Evolutionary conservation across 345 rosid species (phyloP).

Genomic region (Arabis hirsuta): DNA sequence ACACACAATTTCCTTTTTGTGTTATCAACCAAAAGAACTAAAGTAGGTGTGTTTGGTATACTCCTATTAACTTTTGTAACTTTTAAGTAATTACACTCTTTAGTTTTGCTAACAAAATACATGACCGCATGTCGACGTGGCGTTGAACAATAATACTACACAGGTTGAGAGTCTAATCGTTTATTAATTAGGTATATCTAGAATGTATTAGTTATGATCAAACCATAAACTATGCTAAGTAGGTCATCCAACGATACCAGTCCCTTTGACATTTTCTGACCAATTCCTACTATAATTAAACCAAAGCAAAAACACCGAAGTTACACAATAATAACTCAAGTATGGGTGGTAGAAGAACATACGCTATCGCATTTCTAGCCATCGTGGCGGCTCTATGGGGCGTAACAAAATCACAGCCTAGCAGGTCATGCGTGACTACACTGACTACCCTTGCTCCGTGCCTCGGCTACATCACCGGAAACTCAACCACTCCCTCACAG

Average conservation of each 20-base stretch:
- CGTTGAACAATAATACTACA: constrained; percentile 5
- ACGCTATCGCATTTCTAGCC: constrained; percentile 38
- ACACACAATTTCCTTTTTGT: not conserved
- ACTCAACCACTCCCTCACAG: constrained; percentile 65
- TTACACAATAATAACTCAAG: constrained; percentile 18
- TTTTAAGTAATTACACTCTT: not conserved
- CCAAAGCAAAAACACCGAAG: constrained; percentile 9
- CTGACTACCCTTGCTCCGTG: constrained; percentile 57
- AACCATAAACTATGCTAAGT: constrained; percentile 30
- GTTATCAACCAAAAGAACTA: constrained; percentile 13
- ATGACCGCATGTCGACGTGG: not conserved
- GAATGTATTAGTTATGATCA: constrained; percentile 11
- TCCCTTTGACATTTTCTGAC: constrained; percentile 29
- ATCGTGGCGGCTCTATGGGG: constrained; percentile 46
- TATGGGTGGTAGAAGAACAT: constrained; percentile 42
- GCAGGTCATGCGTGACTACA: constrained; percentile 48
- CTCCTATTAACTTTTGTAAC: constrained; percentile 9
- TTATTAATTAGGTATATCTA: constrained; percentile 26
- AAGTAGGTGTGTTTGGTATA: constrained; percentile 42
- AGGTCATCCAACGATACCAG: constrained; percentile 41
- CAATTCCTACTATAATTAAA: constrained; percentile 28
- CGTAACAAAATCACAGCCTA: constrained; percentile 44
- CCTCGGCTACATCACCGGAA: constrained; percentile 62
- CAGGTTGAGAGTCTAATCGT: not conserved
- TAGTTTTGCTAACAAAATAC: not conserved